Base-by-base conservation (phyloP, 2,329 filamentous ascomycete genomes). In the Colletotrichum sp. region DNA sequence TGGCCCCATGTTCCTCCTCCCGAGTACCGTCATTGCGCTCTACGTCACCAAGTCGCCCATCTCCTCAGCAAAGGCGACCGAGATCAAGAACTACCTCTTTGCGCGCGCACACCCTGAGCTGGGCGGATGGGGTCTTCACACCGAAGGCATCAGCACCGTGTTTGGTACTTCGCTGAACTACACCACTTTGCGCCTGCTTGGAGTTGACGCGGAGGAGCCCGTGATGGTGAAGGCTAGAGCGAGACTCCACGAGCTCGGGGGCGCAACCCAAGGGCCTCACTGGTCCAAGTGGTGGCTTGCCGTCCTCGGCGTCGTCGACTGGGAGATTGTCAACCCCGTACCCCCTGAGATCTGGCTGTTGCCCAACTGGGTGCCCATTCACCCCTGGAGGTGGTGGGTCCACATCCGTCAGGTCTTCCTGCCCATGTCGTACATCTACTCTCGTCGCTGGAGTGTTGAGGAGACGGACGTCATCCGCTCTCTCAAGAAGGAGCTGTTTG, bases 221-320 rank as follows among this genome's bases (percentile, higher is more conserved):
- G 88, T 94, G 56, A 95, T 98, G 93, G 89, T 95, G 68, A 97
- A 95, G 84, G 97, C 97, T 3, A 91, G 97, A 76, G 93, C 90
- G 2, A 94, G 93, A 24, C 87, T 99, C 36, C 95, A 98, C 85
- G 93, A 93, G 81, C 88, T 98, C 55, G 97, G 97, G 13, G 96
- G 97, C 32, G 95, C 95, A 2, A 87, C 94, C 16, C 92, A 95
- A 80, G 92, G 92, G 2, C 97, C 97, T 26, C 97, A 98, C 82
- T 99, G 97, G 97, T 92, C 92, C n/a, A 99, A 99, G 82, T 97
- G 97, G 84, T 98, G 96, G 96, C 89, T 99, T 62, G 94, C 94
- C 52, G 89, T 97, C 4, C 85, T 99, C 76, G 96, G 96, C 18
- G 90, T 98, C 5, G 92, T 92, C 81, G 87, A 93, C 32, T 99